Evolutionary conservation across 2,329 filamentous ascomycete species (phyloP).

Genomic region (Tolypocladium pustulatum): DNA sequence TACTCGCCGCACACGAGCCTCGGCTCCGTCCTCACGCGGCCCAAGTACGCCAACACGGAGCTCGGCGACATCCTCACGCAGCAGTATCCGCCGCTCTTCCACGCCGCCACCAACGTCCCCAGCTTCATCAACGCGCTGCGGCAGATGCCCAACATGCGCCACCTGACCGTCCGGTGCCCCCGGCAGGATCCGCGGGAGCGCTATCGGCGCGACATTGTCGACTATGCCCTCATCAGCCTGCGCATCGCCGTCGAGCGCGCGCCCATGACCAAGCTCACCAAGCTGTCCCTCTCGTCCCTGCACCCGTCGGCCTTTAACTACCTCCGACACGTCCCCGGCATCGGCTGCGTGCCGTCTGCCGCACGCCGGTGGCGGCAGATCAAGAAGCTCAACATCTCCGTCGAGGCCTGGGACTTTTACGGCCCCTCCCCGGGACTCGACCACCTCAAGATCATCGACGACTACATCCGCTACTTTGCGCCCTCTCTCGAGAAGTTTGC

Average conservation of each 20-base stretch:
- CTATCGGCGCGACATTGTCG: conserved; percentile 67
- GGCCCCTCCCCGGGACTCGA: conserved; percentile 50
- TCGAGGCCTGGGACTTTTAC: conserved; percentile 59
- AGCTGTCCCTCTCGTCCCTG: conserved; percentile 62
- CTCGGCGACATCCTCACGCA: conserved; percentile 73
- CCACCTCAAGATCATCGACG: conserved; percentile 69
- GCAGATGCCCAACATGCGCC: conserved; percentile 57
- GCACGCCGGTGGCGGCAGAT: conserved; percentile 69
- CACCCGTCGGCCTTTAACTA: conserved; percentile 70
- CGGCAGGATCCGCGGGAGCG: conserved; percentile 58
- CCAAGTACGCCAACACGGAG: conserved; percentile 71
- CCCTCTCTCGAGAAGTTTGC: conserved; percentile 56
- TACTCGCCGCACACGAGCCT: conserved; percentile 69
- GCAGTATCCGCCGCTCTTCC: conserved; percentile 82
- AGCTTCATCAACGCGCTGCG: conserved; percentile 70
- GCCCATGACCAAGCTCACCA: conserved; percentile 52
- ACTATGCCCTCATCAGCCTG: conserved; percentile 81
- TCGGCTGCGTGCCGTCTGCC: conserved; percentile 64
- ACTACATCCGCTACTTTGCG: conserved; percentile 65
- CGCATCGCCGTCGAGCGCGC: conserved; percentile 73
- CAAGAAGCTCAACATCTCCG: conserved; percentile 59
- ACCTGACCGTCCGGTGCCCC: conserved; percentile 68
- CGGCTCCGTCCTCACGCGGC: conserved; percentile 49
- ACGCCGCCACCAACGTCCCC: conserved; percentile 77
- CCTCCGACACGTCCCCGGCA: conserved; percentile 62